Conservation (phyloP, 2,329 filamentous ascomycete genomes). For the Rhynchosporium secalis region DNA sequence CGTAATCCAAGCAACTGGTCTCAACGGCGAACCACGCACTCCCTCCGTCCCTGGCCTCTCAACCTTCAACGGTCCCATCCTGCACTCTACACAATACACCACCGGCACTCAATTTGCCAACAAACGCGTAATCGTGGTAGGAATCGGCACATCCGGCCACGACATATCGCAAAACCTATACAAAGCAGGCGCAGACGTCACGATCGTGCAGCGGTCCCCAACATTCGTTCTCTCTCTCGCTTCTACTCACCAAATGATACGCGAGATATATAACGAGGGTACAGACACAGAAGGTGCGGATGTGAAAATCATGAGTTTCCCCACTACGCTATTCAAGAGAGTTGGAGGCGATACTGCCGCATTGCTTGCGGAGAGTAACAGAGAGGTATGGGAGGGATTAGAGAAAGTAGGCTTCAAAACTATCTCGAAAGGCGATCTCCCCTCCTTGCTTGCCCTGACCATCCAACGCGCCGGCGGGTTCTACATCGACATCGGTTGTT, state of each 20-base stretch:
- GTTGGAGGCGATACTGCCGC: constrained; percentile 50
- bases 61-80: constrained; percentile 58
- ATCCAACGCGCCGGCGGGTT: constrained; percentile 58
- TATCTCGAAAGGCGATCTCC: constrained; percentile 54
- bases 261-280: not conserved
- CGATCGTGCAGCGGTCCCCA: constrained; percentile 62
- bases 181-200: constrained; percentile 65
- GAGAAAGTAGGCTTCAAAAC: constrained; percentile 55
- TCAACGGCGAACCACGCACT: constrained; percentile 52
- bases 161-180: constrained; percentile 68
- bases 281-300: constrained; percentile 57
- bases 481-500: constrained; percentile 56
- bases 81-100: constrained; percentile 59
- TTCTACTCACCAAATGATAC: not conserved
- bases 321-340: constrained; percentile 58
- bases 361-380: constrained; percentile 41
- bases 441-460: constrained; percentile 52
- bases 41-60: constrained; percentile 48
- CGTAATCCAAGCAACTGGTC: constrained; percentile 53
- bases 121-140: constrained; percentile 64
- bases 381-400: constrained; percentile 47
- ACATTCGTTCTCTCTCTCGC: constrained; percentile 7
- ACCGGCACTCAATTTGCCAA: constrained; percentile 38
- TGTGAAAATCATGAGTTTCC: constrained; percentile 55
- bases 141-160: constrained; percentile 66